Evolutionary conservation across 2,329 filamentous ascomycete genomes (phyloP).

Genomic region (Trichoderma atrobrunneum): DNA sequence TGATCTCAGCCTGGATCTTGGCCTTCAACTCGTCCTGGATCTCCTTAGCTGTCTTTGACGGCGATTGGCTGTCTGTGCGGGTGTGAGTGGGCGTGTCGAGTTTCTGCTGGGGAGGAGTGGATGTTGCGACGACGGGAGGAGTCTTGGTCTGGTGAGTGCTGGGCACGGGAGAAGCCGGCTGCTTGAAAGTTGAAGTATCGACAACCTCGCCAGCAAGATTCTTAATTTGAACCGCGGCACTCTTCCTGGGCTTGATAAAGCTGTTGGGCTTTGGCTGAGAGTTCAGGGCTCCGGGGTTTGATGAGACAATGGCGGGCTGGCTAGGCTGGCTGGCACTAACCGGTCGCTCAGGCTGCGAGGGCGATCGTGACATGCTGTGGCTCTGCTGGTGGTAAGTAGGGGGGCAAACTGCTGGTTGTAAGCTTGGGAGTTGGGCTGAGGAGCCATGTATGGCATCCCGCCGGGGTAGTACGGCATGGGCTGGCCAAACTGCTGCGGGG

Average conservation of each 20-base stretch:
- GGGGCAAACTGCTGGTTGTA: conserved; percentile 47
- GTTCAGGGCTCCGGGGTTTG: conserved; percentile 61
- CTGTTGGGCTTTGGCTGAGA: conserved; percentile 52
- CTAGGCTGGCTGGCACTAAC: conserved; percentile 63
- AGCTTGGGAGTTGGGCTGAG: conserved; percentile 47
- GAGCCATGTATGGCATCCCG: conserved; percentile 50
- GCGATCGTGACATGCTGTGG: conserved; percentile 76
- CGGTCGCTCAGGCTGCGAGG: conserved; percentile 70
- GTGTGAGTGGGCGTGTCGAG: conserved; percentile 65
- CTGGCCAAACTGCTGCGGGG: conserved; percentile 41
- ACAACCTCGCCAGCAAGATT: conserved; percentile 76
- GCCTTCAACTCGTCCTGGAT: conserved; percentile 79
- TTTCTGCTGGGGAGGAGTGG: conserved; percentile 79
- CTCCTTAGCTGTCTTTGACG: conserved; percentile 73
- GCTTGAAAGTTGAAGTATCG: conserved; percentile 61
- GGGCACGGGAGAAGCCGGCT: conserved; percentile 56
- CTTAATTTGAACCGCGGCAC: conserved; percentile 78
- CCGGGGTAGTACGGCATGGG: conserved; percentile 45
- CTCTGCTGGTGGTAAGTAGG: conserved; percentile 48
- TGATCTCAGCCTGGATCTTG: conserved; percentile 50
- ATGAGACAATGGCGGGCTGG: conserved; percentile 60
- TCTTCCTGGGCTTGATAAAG: conserved; percentile 60
- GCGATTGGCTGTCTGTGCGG: conserved; percentile 66
- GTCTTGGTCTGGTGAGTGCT: conserved; percentile 59
- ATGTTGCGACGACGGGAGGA: conserved; percentile 68